Conservation (phyloP, 2,329 filamentous ascomycete species). For the Xylariaceae sp. region DNA sequence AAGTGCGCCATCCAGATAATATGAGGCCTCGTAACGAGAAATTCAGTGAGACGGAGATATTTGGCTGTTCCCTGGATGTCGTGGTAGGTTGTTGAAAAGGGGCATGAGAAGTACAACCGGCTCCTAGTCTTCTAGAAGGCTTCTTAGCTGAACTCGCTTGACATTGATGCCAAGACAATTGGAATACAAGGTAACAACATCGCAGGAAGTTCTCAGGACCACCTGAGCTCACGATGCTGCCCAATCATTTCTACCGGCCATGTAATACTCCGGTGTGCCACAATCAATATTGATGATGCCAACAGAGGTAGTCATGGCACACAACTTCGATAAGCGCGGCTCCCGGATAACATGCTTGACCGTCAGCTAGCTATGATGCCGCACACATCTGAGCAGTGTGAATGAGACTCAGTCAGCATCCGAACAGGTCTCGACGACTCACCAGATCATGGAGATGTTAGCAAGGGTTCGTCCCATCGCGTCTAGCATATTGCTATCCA, state of each 20-base stretch:
- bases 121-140: slow-evolving; percentile 17
- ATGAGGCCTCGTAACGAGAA: neutral
- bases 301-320: slow-evolving; percentile 7
- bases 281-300: slow-evolving; percentile 19
- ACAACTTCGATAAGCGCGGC: slow-evolving; percentile 12
- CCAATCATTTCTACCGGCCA: slow-evolving; percentile 9
- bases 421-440: neutral
- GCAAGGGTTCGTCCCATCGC: neutral
- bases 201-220: slow-evolving; percentile 6
- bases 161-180: neutral
- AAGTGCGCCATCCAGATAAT: neutral
- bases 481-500: too few species aligned
- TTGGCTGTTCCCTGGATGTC: neutral
- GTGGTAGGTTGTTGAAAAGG: neutral
- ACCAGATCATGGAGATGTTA: neutral
- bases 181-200: slow-evolving; percentile 5
- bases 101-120: neutral
- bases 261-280: slow-evolving; percentile 10
- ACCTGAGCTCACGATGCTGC: slow-evolving; percentile 1
- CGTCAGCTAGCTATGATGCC: neutral
- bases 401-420: slow-evolving; percentile 4
- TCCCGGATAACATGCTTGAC: neutral
- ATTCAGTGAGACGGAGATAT: neutral
- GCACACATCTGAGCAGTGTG: slow-evolving; percentile 19
- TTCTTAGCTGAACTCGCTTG: slow-evolving; percentile 13